Evolutionary conservation across 2,329 filamentous ascomycete genomes (phyloP).

Genomic region (Neopestalotiopsis sp.): DNA sequence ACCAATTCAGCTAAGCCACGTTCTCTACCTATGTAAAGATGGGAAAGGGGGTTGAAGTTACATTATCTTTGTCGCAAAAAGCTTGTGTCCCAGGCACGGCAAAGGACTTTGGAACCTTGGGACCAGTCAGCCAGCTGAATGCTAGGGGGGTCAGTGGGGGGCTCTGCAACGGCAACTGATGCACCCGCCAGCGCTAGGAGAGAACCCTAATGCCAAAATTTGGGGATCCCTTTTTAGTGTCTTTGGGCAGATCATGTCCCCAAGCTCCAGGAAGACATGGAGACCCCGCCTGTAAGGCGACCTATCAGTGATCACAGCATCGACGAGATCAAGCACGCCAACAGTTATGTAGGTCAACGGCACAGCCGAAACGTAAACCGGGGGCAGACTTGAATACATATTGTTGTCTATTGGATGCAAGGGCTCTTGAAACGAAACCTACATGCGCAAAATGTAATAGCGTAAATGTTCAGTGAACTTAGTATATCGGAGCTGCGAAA

Average conservation of each 20-base stretch:
- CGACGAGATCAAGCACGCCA: not conserved
- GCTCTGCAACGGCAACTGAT: not conserved
- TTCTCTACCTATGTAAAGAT: too few species aligned
- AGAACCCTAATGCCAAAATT: not conserved
- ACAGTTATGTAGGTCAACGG: not conserved
- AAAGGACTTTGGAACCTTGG: too few species aligned
- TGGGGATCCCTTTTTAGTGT: not conserved
- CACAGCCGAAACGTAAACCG: not conserved
- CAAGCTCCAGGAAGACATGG: not conserved
- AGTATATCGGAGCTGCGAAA: too few species aligned
- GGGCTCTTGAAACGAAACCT: too few species aligned
- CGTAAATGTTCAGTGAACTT: too few species aligned
- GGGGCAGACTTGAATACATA: too few species aligned
- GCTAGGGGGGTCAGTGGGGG: not conserved
- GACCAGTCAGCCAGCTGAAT: not conserved
- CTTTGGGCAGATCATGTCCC: not conserved
- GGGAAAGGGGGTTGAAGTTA: too few species aligned
- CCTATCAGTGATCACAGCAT: not conserved
- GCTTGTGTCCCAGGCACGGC: too few species aligned
- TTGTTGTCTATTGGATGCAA: too few species aligned
- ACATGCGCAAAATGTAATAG: too few species aligned
- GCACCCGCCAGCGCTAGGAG: not conserved
- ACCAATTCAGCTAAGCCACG: too few species aligned
- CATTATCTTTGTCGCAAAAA: too few species aligned
- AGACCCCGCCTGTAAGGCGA: slow-evolving; percentile 9